Conservation (phyloP, 1,284 basidiomycete species). For the Heliocybe sulcata region DNA sequence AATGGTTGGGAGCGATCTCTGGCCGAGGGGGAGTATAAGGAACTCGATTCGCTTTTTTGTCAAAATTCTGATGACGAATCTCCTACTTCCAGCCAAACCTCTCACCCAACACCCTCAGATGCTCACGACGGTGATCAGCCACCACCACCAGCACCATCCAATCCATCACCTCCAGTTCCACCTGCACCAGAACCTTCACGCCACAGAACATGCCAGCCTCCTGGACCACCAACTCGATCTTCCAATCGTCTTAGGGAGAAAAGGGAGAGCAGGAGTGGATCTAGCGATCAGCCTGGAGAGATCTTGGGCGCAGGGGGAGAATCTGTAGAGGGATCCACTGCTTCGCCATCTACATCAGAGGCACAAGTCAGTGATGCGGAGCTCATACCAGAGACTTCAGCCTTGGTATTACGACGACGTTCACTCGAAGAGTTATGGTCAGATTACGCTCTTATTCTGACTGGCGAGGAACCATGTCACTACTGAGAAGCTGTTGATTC, state of each 20-base stretch:
- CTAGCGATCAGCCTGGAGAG: neutral
- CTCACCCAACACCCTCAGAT: neutral
- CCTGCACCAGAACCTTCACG: neutral
- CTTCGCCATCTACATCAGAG: neutral
- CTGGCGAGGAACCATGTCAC: conserved; percentile 4
- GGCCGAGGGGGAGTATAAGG: conserved; percentile 7
- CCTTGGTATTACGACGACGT: neutral
- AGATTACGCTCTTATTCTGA: neutral
- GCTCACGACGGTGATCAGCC: neutral
- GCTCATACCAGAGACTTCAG: neutral
- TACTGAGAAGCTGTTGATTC: too few relatives aligned
- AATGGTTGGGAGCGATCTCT: neutral
- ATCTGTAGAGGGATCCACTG: neutral
- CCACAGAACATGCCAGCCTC: neutral
- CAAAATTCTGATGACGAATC: conserved; percentile 1
- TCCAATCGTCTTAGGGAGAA: neutral
- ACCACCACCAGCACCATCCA: neutral
- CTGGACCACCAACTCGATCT: neutral
- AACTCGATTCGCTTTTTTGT: conserved; percentile 1
- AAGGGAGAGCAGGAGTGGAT: too few relatives aligned
- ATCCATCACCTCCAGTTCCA: neutral
- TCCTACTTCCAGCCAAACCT: neutral
- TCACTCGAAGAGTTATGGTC: neutral
- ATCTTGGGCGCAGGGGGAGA: neutral
- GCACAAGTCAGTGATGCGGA: neutral